Evolutionary conservation across 345 rosid genomes (phyloP), one percentile per base, ranked within the genome.

Genomic region (Citropsis articulata): DNA sequence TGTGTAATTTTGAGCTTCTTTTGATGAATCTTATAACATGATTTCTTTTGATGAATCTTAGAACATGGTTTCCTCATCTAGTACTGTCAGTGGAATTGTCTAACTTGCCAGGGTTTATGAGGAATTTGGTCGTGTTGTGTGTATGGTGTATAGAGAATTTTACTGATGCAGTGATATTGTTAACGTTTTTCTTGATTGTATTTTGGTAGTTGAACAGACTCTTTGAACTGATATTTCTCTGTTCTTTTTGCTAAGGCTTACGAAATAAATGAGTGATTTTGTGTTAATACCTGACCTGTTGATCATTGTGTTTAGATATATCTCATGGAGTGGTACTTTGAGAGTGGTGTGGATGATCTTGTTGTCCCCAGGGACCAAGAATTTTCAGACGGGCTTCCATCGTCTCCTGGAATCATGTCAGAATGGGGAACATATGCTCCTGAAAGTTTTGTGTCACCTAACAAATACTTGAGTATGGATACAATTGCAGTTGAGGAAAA

Each of bases 321-420:
- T 72, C 35, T 42, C 81, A 91, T 91, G 94, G 92, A 91, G 7
- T 83, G 91, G 82, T 82, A 77, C 75, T 35, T 48, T 66, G 86
- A 77, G 31, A 70, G 71, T 25, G 80, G 70, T 66, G 30, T 81
- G 38, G 90, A 86, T 50, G 87, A 87, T 61, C 81, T 84, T 36
- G 83, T 83, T 65, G 90, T 87, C 66, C 89, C 92, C 53, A 84
- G 55, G 75, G 84, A 83, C 80, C 82, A 79, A 69, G 88, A 87
- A 61, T 19, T 75, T 31, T 80, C 81, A 21, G 92, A 89, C 40
- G 72, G 88, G 80, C 72, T 86, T 72, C 85, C 86, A 71, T 87
- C 89, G 57, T 86, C 91, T n/a, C 88, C 90, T 0, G 77, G 78
- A 68, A 83, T 88, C 76, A 88, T 92, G 91, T 64, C 81, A 8